A percentile compares a stretch with the other conserved stretches of the same genome.
Evolutionary conservation across 1,139 yeast species (phyloP).

Genomic region (Yamadazyma buinensis): DNA sequence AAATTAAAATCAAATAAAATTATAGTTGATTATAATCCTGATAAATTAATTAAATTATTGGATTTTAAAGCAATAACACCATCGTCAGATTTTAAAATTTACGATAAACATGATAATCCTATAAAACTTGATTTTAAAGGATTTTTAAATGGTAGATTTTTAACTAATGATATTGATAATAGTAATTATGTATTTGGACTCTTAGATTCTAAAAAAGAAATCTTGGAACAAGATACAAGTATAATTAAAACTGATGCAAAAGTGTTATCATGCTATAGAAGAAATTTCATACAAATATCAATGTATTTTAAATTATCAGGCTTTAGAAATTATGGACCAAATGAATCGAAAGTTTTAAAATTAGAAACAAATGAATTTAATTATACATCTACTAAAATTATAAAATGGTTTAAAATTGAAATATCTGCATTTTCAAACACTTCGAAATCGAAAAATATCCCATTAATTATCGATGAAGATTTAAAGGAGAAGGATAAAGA

Average conservation of each 20-base stretch:
- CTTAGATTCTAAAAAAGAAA: conserved; percentile 15
- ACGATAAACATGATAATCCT: conserved; percentile 28
- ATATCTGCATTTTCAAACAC: conserved; percentile 35
- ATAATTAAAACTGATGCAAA: conserved; percentile 25
- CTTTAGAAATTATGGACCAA: conserved; percentile 15
- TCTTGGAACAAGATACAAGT: conserved; percentile 4
- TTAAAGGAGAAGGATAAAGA: conserved; percentile 22
- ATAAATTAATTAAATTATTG: conserved; percentile 25
- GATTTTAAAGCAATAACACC: conserved; percentile 24
- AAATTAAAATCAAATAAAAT: conserved; percentile 7
- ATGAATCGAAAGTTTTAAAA: conserved; percentile 25
- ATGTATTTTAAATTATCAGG: conserved; percentile 35
- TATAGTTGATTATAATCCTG: conserved; percentile 23
- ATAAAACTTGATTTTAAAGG: conserved; percentile 30
- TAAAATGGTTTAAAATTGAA: conserved; percentile 40
- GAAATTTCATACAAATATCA: conserved; percentile 41
- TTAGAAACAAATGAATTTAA: conserved; percentile 35
- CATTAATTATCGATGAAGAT: conserved; percentile 28
- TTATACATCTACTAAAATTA: conserved; percentile 32
- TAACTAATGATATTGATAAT: conserved; percentile 43
- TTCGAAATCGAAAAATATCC: conserved; percentile 26
- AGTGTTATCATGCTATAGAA: conserved; percentile 44
- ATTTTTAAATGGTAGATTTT: conserved; percentile 40
- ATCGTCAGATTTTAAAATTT: conserved; percentile 22
- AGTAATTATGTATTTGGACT: conserved; percentile 27